phyloP scores from a whole-genome alignment of 176 grass and related monocot genomes.

The Triticum monococcum region DNA sequence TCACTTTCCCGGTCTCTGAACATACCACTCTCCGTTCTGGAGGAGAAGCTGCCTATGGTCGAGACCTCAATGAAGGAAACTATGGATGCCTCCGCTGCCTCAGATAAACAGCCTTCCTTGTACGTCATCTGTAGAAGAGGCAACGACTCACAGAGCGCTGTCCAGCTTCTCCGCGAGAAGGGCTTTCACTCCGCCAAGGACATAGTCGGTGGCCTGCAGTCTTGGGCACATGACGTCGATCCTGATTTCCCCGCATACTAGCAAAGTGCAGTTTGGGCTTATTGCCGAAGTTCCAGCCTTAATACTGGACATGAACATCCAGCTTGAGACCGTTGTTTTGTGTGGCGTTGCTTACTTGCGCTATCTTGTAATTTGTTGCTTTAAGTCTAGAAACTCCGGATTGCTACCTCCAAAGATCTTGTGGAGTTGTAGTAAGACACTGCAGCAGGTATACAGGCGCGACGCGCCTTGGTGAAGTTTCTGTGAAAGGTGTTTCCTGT shows the following conservation, averaged over 20 bases:
- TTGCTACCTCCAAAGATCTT: not conserved
- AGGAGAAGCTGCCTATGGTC: conserved; percentile 56
- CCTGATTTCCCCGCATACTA: conserved; percentile 67
- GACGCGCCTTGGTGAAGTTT: not conserved
- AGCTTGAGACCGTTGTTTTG: not conserved
- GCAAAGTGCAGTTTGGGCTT: not conserved
- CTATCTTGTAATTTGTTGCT: not conserved
- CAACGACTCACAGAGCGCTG: conserved; percentile 73
- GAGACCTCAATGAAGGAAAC: conserved; percentile 40
- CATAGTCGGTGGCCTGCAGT: conserved; percentile 77
- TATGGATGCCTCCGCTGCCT: not conserved
- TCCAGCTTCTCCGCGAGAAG: conserved; percentile 61
- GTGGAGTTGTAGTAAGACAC: not conserved
- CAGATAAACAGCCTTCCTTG: conserved; percentile 30
- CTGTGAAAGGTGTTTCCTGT: not conserved
- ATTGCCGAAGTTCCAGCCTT: not conserved
- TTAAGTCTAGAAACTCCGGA: too few relatives aligned
- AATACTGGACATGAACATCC: not conserved
- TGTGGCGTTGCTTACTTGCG: not conserved
- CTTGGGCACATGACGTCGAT: conserved; percentile 67
- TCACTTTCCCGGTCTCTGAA: conserved; percentile 66
- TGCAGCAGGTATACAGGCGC: not conserved
- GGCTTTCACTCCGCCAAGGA: conserved; percentile 66
- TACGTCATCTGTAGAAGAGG: conserved; percentile 86
- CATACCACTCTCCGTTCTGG: conserved; percentile 59